These are phyloP conservation scores for Prunus fruticosa DNA, from an alignment of 306 rosid genomes.

Conservation along the genomic window DNA sequence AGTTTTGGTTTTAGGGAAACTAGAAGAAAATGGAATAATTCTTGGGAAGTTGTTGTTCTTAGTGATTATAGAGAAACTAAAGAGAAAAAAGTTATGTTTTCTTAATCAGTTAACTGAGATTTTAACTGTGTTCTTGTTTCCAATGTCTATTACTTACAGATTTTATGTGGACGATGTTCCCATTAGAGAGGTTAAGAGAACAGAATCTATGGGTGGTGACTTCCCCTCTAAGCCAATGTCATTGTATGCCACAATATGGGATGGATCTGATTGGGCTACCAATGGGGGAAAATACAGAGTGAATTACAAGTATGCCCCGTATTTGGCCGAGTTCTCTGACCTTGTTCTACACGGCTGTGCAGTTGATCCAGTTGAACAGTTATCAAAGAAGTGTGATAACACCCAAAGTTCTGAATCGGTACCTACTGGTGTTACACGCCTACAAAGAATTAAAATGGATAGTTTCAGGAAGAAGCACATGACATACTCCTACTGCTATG, in stretches of 20 bases:
- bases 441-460: slow-evolving; percentile 59
- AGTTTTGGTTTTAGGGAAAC: neutral
- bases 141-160: slow-evolving; percentile 41
- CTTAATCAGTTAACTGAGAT: neutral
- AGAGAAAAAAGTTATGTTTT: neutral
- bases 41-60: neutral
- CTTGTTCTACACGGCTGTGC: slow-evolving; percentile 85
- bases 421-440: slow-evolving; percentile 44
- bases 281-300: slow-evolving; percentile 93
- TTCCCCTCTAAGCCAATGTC: slow-evolving; percentile 95
- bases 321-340: slow-evolving; percentile 64
- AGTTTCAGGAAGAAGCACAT: slow-evolving; percentile 70
- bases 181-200: slow-evolving; percentile 74
- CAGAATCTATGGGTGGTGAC: slow-evolving; percentile 82
- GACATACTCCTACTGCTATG: slow-evolving; percentile 95
- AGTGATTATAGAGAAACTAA: neutral
- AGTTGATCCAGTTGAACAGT: slow-evolving; percentile 68
- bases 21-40: neutral
- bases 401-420: slow-evolving; percentile 33
- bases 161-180: slow-evolving; percentile 85
- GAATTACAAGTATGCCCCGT: slow-evolving; percentile 90
- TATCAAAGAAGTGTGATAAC: slow-evolving; percentile 50
- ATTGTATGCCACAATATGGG: slow-evolving; percentile 94
- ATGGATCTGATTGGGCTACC: slow-evolving; percentile 96
- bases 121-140: slow-evolving; percentile 10